phyloP scores from a whole-genome alignment of 2,329 filamentous ascomycete genomes.

The Paracoccidioides lutzii region DNA sequence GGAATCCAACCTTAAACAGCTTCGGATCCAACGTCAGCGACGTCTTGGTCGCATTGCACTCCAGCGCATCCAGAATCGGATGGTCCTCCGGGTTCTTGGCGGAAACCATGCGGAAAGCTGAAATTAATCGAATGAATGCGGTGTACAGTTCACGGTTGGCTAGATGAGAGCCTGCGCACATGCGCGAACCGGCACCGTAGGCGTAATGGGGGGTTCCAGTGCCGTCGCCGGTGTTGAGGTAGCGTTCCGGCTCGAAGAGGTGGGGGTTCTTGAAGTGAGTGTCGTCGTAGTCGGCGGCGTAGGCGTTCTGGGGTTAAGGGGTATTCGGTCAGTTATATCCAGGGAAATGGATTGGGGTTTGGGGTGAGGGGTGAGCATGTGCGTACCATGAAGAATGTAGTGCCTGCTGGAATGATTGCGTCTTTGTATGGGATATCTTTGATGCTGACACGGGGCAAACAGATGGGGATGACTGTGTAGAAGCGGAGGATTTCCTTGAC shows the following conservation, averaged over 20 bases:
- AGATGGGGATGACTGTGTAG: conserved; percentile 70
- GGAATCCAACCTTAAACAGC: conserved; percentile 48
- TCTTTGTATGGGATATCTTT: conserved; percentile 59
- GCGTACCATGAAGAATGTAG: conserved; percentile 62
- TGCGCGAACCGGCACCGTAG: conserved; percentile 50
- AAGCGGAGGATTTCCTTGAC: conserved; percentile 68
- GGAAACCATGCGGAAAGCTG: conserved; percentile 43
- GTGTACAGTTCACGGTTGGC: conserved; percentile 52
- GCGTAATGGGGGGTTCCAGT: conserved; percentile 48
- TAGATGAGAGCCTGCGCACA: conserved; percentile 52
- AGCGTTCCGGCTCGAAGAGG: conserved; percentile 58
- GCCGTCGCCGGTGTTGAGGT: conserved; percentile 42
- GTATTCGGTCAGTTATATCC: background rate
- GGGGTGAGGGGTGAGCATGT: background rate
- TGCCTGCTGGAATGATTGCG: conserved; percentile 56
- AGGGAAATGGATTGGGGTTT: background rate
- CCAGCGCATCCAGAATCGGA: conserved; percentile 44
- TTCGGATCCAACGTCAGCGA: conserved; percentile 50
- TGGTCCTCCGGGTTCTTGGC: conserved; percentile 35
- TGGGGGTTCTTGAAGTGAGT: conserved; percentile 52
- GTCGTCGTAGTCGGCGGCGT: conserved; percentile 60
- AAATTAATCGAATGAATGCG: conserved; percentile 46
- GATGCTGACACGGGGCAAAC: conserved; percentile 57
- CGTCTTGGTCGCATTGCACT: conserved; percentile 45
- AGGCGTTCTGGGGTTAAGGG: conserved; percentile 46